Evolutionary conservation across 2,329 filamentous ascomycete genomes (phyloP), one percentile per base, ranked within the genome.

Genomic region (Aspergillus japonicus): DNA sequence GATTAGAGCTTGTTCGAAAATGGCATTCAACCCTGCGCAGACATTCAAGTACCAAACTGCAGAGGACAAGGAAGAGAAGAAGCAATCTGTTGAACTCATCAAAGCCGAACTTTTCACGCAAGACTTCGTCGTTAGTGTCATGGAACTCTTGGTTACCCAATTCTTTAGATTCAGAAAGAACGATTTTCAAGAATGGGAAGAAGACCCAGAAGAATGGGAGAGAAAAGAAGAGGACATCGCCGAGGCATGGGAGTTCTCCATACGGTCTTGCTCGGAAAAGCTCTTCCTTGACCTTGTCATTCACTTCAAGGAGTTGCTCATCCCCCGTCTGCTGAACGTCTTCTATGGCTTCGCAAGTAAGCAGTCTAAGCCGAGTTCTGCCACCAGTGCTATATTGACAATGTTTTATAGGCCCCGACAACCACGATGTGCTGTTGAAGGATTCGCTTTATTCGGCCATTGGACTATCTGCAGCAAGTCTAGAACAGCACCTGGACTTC

Each of bases 151-250:
- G 58, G 90, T 99, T 54, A 92, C 90, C 1, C 88, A 89, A 68
- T 91, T 96, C 66, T 95, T 99, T 72, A 85, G 95, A 42, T 95
- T 98, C 74, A 87, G 92, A 35, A 85, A 89, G 60, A 87, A 87
- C 54, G 95, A 99, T 74, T 84, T 98, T 1, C 87, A 92, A 62
- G 89, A 92, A 59, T 99, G 95, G 95, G 89, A 96, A 71, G 89
- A 96, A 70, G 92, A 96, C 59, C 92, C 94, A 0, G 92, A 99
- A 73, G 92, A 96, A 56, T 99, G 95, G 93, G 94, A 97, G 74
- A 88, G 90, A 64, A 87, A 89, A 68, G 92, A 97, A 78, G 92
- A 96, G 69, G 90, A 89, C 61, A 86, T 91, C 60, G 88, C 90
- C 39, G 90, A 92, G 66, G 91, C 90, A 1, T 98, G 90, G 84